Evolutionary conservation across 306 rosid species (phyloP).

Genomic region (Lathyrus oleraceus): DNA sequence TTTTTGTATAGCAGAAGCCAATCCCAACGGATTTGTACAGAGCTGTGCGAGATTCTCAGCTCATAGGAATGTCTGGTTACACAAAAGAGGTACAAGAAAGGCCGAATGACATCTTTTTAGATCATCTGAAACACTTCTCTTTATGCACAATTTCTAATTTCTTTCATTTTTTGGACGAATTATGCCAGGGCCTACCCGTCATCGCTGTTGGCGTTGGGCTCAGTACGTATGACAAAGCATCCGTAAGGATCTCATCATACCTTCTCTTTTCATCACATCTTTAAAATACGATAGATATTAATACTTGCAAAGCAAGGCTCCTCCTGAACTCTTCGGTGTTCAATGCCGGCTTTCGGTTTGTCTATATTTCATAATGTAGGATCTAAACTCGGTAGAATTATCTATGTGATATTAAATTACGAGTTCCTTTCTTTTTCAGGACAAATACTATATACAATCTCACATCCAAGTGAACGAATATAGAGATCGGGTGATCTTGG

Average conservation of each 20-base stretch:
- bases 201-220: slow-evolving; percentile 88
- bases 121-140: slow-evolving; percentile 8
- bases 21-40: slow-evolving; percentile 71
- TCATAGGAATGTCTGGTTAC: slow-evolving; percentile 88
- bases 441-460: slow-evolving; percentile 85
- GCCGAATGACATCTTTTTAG: too few species aligned
- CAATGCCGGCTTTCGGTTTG: slow-evolving; percentile 1
- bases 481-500: slow-evolving; percentile 87
- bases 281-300: slow-evolving; percentile 9
- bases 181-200: slow-evolving; percentile 82
- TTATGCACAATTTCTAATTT: slow-evolving; percentile 9
- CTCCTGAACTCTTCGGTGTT: slow-evolving; percentile 15
- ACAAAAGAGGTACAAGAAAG: slow-evolving; percentile 68
- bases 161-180: slow-evolving; percentile 33
- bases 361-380: neutral
- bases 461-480: slow-evolving; percentile 95
- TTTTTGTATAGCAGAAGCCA: slow-evolving; percentile 66
- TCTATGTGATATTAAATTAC: slow-evolving; percentile 22
- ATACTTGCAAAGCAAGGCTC: neutral
- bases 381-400: neutral
- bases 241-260: slow-evolving; percentile 61
- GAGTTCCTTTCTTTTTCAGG: slow-evolving; percentile 47
- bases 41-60: slow-evolving; percentile 74
- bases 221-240: slow-evolving; percentile 90
- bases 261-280: slow-evolving; percentile 24